A percentile compares a stretch with the other conserved stretches of the same genome.
These are phyloP conservation scores for Ensete ventricosum DNA, from an alignment of 176 grass and related monocot genomes.

Conservation along the genomic window DNA sequence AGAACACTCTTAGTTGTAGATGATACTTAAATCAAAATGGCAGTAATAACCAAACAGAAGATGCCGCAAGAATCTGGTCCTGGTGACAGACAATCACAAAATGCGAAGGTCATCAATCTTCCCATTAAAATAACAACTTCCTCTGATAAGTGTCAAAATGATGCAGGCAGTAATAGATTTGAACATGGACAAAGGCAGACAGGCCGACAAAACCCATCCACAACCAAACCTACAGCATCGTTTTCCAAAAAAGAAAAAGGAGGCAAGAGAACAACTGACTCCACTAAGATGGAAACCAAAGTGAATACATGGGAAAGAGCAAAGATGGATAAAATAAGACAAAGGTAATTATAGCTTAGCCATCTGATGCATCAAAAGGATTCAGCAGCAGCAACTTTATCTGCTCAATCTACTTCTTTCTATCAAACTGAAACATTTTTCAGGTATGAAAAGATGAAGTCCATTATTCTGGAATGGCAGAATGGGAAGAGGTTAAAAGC, in stretches of 20 bases:
- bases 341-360: conserved; percentile 32
- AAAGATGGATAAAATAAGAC: conserved; percentile 41
- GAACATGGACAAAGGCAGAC: conserved; percentile 26
- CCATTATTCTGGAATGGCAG: conserved; percentile 67
- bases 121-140: conserved; percentile 38
- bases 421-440: neutral
- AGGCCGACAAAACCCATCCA: conserved; percentile 26
- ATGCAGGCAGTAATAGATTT: conserved; percentile 42
- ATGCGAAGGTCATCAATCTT: conserved; percentile 17
- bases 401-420: neutral
- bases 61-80: conserved; percentile 6
- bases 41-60: conserved; percentile 25
- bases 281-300: conserved; percentile 26
- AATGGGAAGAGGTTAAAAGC: conserved; percentile 67
- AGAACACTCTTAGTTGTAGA: neutral
- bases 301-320: conserved; percentile 60
- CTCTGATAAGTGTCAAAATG: conserved; percentile 35
- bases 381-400: neutral
- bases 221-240: conserved; percentile 31
- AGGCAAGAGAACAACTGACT: neutral
- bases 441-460: conserved; percentile 58
- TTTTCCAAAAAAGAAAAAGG: conserved; percentile 27
- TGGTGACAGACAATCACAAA: conserved; percentile 25
- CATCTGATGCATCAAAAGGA: neutral
- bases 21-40: neutral